Conservation (phyloP, 2,329 filamentous ascomycete genomes). For the Sphaceloma murrayae region DNA sequence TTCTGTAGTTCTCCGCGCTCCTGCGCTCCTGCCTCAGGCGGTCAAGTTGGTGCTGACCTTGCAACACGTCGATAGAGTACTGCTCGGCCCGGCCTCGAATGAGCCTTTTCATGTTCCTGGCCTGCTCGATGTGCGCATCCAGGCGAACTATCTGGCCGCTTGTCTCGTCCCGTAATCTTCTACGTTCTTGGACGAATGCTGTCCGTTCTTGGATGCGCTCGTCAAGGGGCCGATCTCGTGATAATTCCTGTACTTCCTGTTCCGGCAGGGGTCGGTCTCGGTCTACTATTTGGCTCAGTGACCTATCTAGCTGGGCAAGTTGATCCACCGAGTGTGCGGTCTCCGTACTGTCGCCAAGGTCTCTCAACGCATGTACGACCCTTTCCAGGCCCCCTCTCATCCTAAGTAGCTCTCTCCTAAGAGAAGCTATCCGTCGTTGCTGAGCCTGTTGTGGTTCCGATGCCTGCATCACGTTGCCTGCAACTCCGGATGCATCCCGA, state of each 20-base stretch:
- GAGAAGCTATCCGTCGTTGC: slow-evolving; percentile 28
- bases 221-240: not conserved
- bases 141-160: not conserved
- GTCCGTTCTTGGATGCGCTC: not conserved
- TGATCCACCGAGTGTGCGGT: slow-evolving; percentile 25
- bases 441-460: slow-evolving; percentile 29
- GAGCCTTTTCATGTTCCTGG: not conserved
- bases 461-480: slow-evolving; percentile 17
- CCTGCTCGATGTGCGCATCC: not conserved
- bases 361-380: slow-evolving; percentile 29
- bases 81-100: not conserved
- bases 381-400: slow-evolving; percentile 32
- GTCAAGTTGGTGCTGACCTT: slow-evolving; percentile 20
- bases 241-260: not conserved
- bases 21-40: slow-evolving; percentile 27
- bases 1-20: slow-evolving; percentile 31
- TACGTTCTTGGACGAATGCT: not conserved
- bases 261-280: not conserved
- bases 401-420: slow-evolving; percentile 30
- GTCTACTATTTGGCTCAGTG: slow-evolving; percentile 24
- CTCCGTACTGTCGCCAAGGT: slow-evolving; percentile 30
- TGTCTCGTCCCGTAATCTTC: not conserved
- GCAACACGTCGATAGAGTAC: not conserved
- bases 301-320: slow-evolving; percentile 25
- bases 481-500: not conserved